phyloP scores from a whole-genome alignment of 169 alveolate species.

The Perkinsus chesapeaki region DNA sequence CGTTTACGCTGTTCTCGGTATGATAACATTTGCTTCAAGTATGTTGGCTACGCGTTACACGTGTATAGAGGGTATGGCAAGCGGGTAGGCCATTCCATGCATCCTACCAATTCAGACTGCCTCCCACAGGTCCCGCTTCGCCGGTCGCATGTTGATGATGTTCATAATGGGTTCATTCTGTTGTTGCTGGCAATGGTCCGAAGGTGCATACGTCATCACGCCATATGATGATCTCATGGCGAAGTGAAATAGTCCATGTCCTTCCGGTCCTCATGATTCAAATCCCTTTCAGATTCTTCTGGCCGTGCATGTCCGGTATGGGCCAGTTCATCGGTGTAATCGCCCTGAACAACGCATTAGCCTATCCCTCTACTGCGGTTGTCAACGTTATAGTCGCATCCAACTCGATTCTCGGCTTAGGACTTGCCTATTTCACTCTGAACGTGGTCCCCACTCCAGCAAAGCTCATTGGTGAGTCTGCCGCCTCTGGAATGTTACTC shows the following conservation, averaged over 20 bases:
- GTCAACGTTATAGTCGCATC: background rate
- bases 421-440: background rate
- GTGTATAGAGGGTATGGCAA: background rate
- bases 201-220: background rate
- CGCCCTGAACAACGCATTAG: background rate
- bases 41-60: background rate
- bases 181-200: background rate
- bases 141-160: background rate
- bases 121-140: background rate
- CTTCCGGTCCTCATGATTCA: no score
- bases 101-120: background rate
- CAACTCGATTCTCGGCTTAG: background rate
- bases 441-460: background rate
- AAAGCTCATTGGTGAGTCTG: background rate
- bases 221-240: background rate
- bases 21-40: background rate
- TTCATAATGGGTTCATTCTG: background rate
- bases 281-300: background rate
- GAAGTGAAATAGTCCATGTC: background rate
- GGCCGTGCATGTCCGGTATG: background rate
- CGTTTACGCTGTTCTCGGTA: background rate
- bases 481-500: background rate
- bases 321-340: background rate
- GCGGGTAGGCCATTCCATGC: background rate
- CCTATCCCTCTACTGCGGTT: background rate